Evolutionary conservation across 805 yeast species (phyloP).

Genomic region (Cyberlindnera galapagoensis): DNA sequence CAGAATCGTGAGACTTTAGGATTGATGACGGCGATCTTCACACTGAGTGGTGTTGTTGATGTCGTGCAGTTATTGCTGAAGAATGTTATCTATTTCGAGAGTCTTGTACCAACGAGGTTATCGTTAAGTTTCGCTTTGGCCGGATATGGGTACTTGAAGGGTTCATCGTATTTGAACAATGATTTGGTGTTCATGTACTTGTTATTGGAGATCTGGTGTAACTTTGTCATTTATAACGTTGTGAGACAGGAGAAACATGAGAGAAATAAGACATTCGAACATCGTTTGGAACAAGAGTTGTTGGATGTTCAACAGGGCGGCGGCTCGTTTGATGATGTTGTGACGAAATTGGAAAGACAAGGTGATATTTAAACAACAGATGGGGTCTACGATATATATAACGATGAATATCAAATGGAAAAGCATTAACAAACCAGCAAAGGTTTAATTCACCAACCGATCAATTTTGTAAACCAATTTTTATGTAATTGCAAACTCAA

Average conservation of each 20-base stretch:
- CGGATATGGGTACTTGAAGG: conserved; percentile 40
- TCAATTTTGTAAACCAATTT: conserved; percentile 24
- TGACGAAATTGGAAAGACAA: conserved; percentile 12
- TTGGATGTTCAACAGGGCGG: conserved; percentile 14
- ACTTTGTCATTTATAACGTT: conserved; percentile 53
- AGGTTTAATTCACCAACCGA: conserved; percentile 11
- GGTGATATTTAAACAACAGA: conserved; percentile 5
- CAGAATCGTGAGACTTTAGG: background rate
- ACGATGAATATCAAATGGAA: background rate
- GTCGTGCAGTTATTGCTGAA: conserved; percentile 48
- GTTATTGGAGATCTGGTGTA: conserved; percentile 65
- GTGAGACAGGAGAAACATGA: conserved; percentile 49
- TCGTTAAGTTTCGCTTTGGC: conserved; percentile 43
- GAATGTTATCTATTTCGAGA: conserved; percentile 45
- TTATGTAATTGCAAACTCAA: conserved; percentile 28
- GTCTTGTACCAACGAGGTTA: conserved; percentile 54
- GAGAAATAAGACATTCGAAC: conserved; percentile 41
- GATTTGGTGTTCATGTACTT: conserved; percentile 50
- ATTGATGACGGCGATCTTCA: conserved; percentile 36
- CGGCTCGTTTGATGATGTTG: conserved; percentile 12
- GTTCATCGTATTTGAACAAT: conserved; percentile 44
- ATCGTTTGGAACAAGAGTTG: conserved; percentile 17
- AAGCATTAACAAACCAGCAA: no score
- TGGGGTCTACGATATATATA: background rate
- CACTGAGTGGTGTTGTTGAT: conserved; percentile 43